Percentiles rank a stretch among this genome's conserved stretches.
These are phyloP conservation scores for Testicularia cyperi DNA, from an alignment of 1,284 basidiomycete species.

Conservation along the genomic window DNA sequence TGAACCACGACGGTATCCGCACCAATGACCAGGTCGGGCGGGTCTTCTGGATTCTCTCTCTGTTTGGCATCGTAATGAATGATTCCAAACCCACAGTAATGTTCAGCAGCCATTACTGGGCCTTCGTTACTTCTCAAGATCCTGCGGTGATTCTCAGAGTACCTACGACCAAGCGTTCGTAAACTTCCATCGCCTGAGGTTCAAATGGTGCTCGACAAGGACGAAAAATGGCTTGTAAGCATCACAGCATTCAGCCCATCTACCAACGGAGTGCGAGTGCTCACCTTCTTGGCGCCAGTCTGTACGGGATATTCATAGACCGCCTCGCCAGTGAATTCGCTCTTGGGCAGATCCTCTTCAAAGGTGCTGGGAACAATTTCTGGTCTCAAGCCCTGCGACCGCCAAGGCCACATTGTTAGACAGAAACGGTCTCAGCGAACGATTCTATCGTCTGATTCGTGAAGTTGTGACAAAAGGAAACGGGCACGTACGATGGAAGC, in stretches of 20 bases:
- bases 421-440: no score
- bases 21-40: constrained; percentile 89
- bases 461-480: neutral
- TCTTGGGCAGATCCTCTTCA: constrained; percentile 74
- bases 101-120: no score
- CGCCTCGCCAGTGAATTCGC: constrained; percentile 70
- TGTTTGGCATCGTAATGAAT: constrained; percentile 4
- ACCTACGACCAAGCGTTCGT: constrained; percentile 45
- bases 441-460: no score
- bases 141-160: no score
- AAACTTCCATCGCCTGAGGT: constrained; percentile 58
- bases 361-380: constrained; percentile 88
- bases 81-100: no score
- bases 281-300: constrained; percentile 78
- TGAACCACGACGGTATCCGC: constrained; percentile 57
- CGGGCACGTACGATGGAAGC: constrained; percentile 42
- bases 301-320: constrained; percentile 86
- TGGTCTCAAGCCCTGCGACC: constrained; percentile 83
- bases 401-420: no score
- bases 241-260: no score
- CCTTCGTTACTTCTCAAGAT: no score
- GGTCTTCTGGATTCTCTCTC: constrained; percentile 71
- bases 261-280: no score
- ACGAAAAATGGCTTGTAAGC: no score
- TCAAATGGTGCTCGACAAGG: no score